phyloP scores from a whole-genome alignment of 139 green algal species.

The Chlamydomonas sp. region DNA sequence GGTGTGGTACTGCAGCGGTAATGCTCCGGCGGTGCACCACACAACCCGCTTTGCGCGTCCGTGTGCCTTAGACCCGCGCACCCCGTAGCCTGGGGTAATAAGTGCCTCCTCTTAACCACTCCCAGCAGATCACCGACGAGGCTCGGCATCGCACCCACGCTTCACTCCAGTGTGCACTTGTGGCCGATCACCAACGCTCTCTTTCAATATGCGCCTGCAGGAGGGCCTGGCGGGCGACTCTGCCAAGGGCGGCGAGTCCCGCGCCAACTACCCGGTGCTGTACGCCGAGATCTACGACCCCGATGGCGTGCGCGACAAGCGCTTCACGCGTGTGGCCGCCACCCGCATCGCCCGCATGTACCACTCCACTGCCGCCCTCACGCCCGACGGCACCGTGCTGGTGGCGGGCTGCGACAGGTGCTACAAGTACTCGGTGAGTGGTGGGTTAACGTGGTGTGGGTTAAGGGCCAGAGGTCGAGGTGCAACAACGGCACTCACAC shows the following conservation, averaged over 20 bases:
- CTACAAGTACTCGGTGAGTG: too few relatives aligned
- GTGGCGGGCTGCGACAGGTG: conserved; percentile 28
- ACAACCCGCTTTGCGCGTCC: too few relatives aligned
- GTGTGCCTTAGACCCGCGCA: too few relatives aligned
- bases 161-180: not conserved
- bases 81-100: too few relatives aligned
- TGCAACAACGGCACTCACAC: conserved; percentile 26
- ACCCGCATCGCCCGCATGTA: conserved; percentile 6
- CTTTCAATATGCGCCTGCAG: not conserved
- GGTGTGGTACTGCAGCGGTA: too few relatives aligned
- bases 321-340: not conserved
- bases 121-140: too few relatives aligned
- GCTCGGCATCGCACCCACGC: conserved; percentile 11
- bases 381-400: conserved; percentile 49
- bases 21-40: too few relatives aligned
- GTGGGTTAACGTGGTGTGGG: too few relatives aligned
- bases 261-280: conserved; percentile 41
- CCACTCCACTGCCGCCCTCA: conserved; percentile 34
- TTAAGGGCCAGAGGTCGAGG: too few relatives aligned
- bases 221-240: conserved; percentile 40
- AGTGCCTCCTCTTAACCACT: too few relatives aligned
- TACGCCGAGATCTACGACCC: conserved; percentile 42
- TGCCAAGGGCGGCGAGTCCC: conserved; percentile 27
- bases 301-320: not conserved
- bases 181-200: not conserved